Base-by-base conservation (phyloP, 495 filamentous ascomycete species). In the Amorphotheca resinae region DNA sequence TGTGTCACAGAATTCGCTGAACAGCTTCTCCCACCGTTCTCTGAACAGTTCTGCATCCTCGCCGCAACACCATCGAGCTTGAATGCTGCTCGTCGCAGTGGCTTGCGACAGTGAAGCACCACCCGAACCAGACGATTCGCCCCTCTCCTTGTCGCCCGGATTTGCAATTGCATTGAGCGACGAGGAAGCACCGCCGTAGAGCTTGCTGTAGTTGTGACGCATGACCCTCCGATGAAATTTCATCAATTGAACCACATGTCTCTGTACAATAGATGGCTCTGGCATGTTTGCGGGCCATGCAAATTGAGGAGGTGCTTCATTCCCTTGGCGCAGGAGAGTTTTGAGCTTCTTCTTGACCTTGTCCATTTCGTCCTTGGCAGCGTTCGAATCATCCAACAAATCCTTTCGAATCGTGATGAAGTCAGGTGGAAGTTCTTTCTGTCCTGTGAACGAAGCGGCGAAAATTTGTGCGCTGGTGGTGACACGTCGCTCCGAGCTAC, bases 331-430 rank as follows among this genome's bases (percentile, higher is more conserved):
- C 41, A 98, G 64, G 28, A 98, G 69, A 1, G 81, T 74, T 64
- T 98, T 98, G 4, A 98, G 69, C 74, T 93, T 95, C 73, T 95
- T 96, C 69, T 98, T 98, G 35, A 98, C 91, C 59, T 93, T 95
- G 62, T 98, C 91, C 88, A 95, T 98, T 52, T 93, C 88, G 62
- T 96, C 93, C 60, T 98, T 98, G 41, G 91, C 91, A n/a, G 91
- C 91, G 63, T 98, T 98, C 1, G 87, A 94, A 56, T 98, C 91
- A 59, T 98, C 91, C 5, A 98, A 69, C 1, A 98, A 70, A 59
- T 96, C 87, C 59, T 98, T 98, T 33, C 91, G 76, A 44, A 96
- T 74, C 38, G 78, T 79, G 49, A 95, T 88, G 42, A 79, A 82
- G 42, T 91, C 82, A 32, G 83, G 74, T 0, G 84, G 77, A 12